Evolutionary conservation across 805 yeast genomes (phyloP), one percentile per base, ranked within the genome.

Genomic region (Candida taoyuanica): DNA sequence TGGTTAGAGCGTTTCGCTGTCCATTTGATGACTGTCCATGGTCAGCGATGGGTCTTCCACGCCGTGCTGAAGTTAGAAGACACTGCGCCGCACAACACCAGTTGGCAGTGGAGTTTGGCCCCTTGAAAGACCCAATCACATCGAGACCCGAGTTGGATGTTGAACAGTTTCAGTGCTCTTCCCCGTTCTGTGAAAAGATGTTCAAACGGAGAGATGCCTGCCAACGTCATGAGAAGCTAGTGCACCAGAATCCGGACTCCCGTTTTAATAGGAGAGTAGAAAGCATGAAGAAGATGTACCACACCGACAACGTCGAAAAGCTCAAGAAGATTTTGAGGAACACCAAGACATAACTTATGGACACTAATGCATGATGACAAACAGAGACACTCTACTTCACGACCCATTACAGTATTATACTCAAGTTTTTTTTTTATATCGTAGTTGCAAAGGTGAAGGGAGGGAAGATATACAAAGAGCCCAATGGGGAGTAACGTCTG

Each of bases 201-300:
- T 76, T 77, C 49, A 68, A 68, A 43, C 59, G 83, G 34, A 68
- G 66, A 37, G 83, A 78, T 52, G 71, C 81, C 1, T 62, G 70
- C 39, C 66, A 63, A 30, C 64, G 83, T 46, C 85, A 78, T 48
- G 63, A 63, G 20, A 65, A 66, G 34, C 59, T 76, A 42, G 79
- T 74, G 12, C 81, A 76, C 50, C 49, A 58, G 17, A 67, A 68
- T 36, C 48, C 49, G 6, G 49, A 56, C 5, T 65, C 71, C 16
- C 46, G 73, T 16, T 69, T 68, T 50, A 70, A 69, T 46, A 64
- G 50, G 42, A 50, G 67, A 30, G 40, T 49, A 8, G 40, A 37
- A 2, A 32, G 26, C 18, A 12, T 45, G 20, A 34, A 31, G 16
- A 31, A 26, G 19, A 45, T 33, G 29, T 39, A 39, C 27, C 26